These are phyloP conservation scores for Trichoderma cornu-damae DNA, from an alignment of 2,329 filamentous ascomycete genomes.

Conservation along the genomic window DNA sequence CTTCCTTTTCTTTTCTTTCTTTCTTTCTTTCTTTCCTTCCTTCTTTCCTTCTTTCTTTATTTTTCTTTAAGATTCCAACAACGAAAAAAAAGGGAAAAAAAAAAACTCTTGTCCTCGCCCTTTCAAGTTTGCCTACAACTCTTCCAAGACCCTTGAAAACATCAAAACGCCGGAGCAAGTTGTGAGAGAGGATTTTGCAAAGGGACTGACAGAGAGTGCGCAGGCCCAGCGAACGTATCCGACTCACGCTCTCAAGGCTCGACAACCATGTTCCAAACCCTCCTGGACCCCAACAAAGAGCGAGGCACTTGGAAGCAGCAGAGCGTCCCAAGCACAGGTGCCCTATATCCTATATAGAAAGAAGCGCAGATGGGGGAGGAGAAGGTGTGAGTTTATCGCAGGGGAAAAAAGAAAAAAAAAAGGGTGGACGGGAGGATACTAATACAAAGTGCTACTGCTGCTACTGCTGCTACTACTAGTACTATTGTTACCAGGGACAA, in stretches of 20 bases:
- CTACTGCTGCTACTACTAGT: too few species aligned
- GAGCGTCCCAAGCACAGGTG: constrained; percentile 9
- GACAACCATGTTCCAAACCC: constrained; percentile 10
- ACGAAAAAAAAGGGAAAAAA: too few species aligned
- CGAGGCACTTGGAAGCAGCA: constrained; percentile 12
- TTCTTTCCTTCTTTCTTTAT: too few species aligned
- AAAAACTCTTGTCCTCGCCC: too few species aligned
- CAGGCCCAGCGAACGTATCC: constrained; percentile 1
- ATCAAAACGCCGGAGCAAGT: neutral
- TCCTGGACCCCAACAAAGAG: neutral
- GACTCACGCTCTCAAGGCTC: constrained; percentile 15
- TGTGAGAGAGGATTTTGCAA: neutral
- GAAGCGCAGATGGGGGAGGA: neutral
- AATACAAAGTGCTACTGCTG: too few species aligned
- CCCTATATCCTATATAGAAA: too few species aligned
- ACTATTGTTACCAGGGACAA: too few species aligned
- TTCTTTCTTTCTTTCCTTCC: neutral
- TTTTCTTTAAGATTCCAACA: too few species aligned
- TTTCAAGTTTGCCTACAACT: neutral
- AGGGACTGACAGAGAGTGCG: neutral
- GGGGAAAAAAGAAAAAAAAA: too few species aligned
- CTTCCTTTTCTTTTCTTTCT: neutral
- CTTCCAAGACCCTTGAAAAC: neutral
- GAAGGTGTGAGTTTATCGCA: neutral
- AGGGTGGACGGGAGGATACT: constrained; percentile 15